Percentiles rank a stretch among this genome's conserved stretches.
phyloP scores from a whole-genome alignment of 208 protist species.

The Leishmania lainsoni region DNA sequence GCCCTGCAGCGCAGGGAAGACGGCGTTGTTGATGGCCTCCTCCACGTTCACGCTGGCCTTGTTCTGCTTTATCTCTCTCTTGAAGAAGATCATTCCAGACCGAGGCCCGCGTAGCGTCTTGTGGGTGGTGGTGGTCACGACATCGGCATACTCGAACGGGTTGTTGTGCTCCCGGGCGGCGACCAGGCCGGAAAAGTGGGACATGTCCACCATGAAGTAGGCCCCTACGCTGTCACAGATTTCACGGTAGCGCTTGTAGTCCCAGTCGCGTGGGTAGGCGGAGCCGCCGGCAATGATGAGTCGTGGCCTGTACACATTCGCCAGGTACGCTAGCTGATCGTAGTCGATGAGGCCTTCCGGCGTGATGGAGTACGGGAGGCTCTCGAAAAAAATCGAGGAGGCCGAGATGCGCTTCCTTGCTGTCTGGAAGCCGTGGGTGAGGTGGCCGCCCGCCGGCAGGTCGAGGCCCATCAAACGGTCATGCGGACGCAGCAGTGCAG shows the following conservation, averaged over 20 bases:
- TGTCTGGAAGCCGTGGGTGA: constrained; percentile 98
- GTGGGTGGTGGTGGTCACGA: constrained; percentile 99
- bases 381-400: constrained; percentile 98
- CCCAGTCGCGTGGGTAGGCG: constrained; percentile 97
- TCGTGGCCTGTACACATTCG: constrained; percentile 95
- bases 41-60: constrained; percentile 87
- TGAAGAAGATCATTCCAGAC: constrained; percentile 98
- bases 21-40: constrained; percentile 95
- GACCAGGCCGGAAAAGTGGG: constrained; percentile 96
- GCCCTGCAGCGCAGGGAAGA: constrained; percentile 98
- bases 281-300: constrained; percentile 96
- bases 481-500: constrained; percentile 95
- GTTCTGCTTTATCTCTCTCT: constrained; percentile 76
- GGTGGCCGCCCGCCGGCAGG: constrained; percentile 87
- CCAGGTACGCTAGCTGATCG: constrained; percentile 88
- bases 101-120: constrained; percentile 99
- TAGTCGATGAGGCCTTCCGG: constrained; percentile 97
- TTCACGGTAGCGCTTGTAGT: constrained; percentile 93
- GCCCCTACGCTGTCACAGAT: constrained; percentile 92
- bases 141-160: constrained; percentile 97
- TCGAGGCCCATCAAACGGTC: constrained; percentile 98
- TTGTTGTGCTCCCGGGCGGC: constrained; percentile 78
- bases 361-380: constrained; percentile 96
- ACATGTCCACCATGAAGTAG: constrained; percentile 98
- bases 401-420: constrained; percentile 96